Base-by-base conservation (phyloP, 73 alveolate species). In the Uronychia binucleata region DNA sequence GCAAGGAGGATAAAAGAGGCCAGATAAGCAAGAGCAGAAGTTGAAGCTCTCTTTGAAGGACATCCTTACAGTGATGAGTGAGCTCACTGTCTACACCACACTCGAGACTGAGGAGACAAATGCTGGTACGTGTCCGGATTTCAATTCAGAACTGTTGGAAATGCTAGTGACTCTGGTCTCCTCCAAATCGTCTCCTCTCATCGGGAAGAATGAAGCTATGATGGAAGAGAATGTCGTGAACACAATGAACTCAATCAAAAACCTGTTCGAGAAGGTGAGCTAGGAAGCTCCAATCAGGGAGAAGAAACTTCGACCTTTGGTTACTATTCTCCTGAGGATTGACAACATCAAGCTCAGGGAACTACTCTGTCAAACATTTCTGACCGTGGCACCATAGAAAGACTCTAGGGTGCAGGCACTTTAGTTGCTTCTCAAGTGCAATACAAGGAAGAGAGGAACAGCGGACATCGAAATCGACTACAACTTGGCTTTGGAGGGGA, bases 401-500 rank as follows among this genome's bases (percentile, higher is more conserved):
- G 67, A 46, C 19, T 5, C 5, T 5, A 46, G 67, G 19, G 67
- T 5, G 19, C n/a, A 46, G 67, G 67, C 67, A 5, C 67, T 46
- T 46, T 5, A 46, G 5, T 46, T 46, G n/a, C 67, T 46, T 19
- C 67, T 46, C 67, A 5, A 46, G 19, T 46, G 67, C 67, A 85
- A 85, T 58, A 77, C 33, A 30, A 34, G 76, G 25, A 85, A 77
- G 46, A 85, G 75, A 32, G 91, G 86, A 0, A 28, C 78, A 0
- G 91, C 91, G 1, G 91, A 85, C 46, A 57, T 57, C 25, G 86
- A 85, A 32, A 29, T 85, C 31, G 86, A 85, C 57, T 85, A 77
- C 34, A 84, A 85, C 81, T 35, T 34, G 46, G 74, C 77, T n/a
- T 35, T 85, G 28, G 31, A 85, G 58, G 77, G 86, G 0, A 77